Conservation (phyloP, 2,329 filamentous ascomycete genomes). For the Exophiala spinifera region DNA sequence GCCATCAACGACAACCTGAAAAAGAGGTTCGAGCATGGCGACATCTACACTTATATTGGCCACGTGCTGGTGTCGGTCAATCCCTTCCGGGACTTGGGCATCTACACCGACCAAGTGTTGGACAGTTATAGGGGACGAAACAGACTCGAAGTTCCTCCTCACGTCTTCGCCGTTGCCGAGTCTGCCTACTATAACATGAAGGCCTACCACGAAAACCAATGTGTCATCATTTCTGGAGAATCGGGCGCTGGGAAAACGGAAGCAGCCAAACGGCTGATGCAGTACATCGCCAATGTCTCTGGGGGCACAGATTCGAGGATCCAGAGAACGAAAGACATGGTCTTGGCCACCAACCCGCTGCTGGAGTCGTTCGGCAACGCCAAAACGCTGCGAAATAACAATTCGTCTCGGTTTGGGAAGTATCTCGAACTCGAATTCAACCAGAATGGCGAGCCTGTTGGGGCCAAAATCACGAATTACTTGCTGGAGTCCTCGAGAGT, state of each 20-base stretch:
- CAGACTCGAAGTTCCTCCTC: constrained; percentile 84
- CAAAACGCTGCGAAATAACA: constrained; percentile 97
- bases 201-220: constrained; percentile 97
- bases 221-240: constrained; percentile 98
- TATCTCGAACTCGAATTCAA: constrained; percentile 98
- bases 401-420: constrained; percentile 97
- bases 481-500: constrained; percentile 93
- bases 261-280: constrained; percentile 97
- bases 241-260: constrained; percentile 98
- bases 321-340: constrained; percentile 98
- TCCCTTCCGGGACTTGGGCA: constrained; percentile 93
- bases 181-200: constrained; percentile 99
- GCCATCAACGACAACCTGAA: constrained; percentile 99
- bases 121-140: constrained; percentile 97
- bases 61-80: constrained; percentile 99
- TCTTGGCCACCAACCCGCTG: constrained; percentile 93
- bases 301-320: constrained; percentile 81
- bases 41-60: constrained; percentile 99
- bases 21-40: constrained; percentile 93
- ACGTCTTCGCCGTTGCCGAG: constrained; percentile 97
- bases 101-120: constrained; percentile 93
- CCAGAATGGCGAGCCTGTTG: constrained; percentile 80
- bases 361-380: constrained; percentile 98
- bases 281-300: constrained; percentile 97
- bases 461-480: constrained; percentile 98